A percentile compares a stretch with the other conserved stretches of the same genome.
These are phyloP conservation scores for Xylariaceae sp. DNA, from an alignment of 2,329 filamentous ascomycete genomes.

Conservation along the genomic window DNA sequence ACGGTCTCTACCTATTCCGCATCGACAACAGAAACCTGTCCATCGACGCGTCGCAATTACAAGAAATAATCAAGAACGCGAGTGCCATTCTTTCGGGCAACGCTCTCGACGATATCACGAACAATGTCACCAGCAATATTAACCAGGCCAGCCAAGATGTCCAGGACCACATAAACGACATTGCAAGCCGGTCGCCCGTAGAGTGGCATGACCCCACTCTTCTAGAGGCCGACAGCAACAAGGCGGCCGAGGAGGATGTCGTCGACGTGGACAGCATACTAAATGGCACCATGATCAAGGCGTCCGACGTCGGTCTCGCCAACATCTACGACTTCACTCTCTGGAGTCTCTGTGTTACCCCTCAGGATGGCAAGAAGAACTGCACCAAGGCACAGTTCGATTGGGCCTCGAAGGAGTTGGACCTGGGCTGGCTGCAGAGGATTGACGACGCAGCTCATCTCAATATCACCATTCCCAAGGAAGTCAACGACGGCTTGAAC, in stretches of 20 bases:
- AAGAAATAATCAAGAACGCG: conserved; percentile 18
- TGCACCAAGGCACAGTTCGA: conserved; percentile 69
- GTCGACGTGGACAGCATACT: conserved; percentile 26
- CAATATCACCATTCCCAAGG: conserved; percentile 60
- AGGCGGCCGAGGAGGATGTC: neutral
- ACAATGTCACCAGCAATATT: neutral
- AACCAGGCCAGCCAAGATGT: conserved; percentile 10
- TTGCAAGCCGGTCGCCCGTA: conserved; percentile 14
- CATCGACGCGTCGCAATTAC: conserved; percentile 37
- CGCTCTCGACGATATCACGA: conserved; percentile 4
- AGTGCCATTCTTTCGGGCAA: conserved; percentile 11
- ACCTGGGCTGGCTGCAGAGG: conserved; percentile 37
- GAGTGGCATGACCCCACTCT: conserved; percentile 18
- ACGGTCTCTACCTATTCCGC: conserved; percentile 53
- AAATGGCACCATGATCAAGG: conserved; percentile 49
- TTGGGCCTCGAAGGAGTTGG: conserved; percentile 71
- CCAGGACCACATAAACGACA: conserved; percentile 12
- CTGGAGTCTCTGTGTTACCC: conserved; percentile 78
- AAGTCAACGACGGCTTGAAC: conserved; percentile 61
- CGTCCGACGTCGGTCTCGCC: conserved; percentile 55
- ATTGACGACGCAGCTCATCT: conserved; percentile 43
- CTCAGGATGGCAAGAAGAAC: conserved; percentile 48
- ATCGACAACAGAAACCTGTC: conserved; percentile 59
- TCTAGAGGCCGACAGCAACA: conserved; percentile 21
- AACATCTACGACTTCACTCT: conserved; percentile 77